These are phyloP conservation scores for Earliella scabrosa DNA, from an alignment of 1,284 basidiomycete species.

Conservation along the genomic window DNA sequence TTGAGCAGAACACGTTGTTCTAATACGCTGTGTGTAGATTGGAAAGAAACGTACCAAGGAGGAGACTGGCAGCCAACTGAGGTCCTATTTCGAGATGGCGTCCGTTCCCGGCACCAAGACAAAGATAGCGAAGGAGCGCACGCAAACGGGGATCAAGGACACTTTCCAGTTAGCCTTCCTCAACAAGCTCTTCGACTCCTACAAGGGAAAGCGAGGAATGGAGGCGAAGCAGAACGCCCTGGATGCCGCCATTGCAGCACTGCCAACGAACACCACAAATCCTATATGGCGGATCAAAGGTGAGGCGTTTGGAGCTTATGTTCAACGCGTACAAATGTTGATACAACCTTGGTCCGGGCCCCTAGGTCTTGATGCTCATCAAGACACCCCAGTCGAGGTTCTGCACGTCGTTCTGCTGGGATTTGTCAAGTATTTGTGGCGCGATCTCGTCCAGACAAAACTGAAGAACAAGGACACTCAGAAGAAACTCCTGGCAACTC, in stretches of 20 bases:
- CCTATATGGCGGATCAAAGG: conserved; percentile 26
- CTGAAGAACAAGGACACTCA: conserved; percentile 10
- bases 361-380: conserved; percentile 36
- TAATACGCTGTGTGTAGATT: no score
- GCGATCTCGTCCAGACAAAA: conserved; percentile 32
- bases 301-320: not conserved
- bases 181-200: conserved; percentile 1
- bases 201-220: not conserved
- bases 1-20: not conserved
- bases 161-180: conserved; percentile 11
- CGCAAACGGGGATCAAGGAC: conserved; percentile 16
- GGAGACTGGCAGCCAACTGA: not conserved
- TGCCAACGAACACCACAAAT: conserved; percentile 2
- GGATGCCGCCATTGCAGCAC: not conserved
- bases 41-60: not conserved
- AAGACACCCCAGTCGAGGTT: conserved; percentile 41
- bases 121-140: not conserved
- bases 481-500: conserved; percentile 25
- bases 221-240: not conserved
- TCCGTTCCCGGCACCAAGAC: not conserved
- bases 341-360: no score
- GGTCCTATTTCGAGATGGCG: not conserved
- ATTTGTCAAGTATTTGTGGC: conserved; percentile 44
- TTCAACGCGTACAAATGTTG: no score
- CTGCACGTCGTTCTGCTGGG: conserved; percentile 42